A percentile compares a stretch with the other conserved stretches of the same genome.
These are phyloP conservation scores for Colletotrichum lentis DNA, from an alignment of 2,329 filamentous ascomycete species.

Conservation along the genomic window DNA sequence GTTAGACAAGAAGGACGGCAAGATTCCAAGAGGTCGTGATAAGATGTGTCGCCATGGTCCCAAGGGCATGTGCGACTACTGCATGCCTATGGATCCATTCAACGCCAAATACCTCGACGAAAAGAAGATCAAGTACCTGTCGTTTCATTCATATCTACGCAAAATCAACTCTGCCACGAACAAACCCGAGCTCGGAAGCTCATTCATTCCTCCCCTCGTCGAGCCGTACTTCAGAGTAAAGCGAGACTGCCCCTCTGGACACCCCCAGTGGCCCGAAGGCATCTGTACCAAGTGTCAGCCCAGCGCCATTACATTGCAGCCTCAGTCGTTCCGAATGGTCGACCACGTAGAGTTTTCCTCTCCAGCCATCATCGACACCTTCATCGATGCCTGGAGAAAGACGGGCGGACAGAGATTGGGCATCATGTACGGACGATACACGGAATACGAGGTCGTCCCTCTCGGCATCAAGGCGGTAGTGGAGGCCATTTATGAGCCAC, in stretches of 20 bases:
- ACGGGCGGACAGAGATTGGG: constrained; percentile 86
- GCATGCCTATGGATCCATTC: constrained; percentile 95
- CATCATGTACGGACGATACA: constrained; percentile 89
- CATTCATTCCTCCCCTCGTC: constrained; percentile 92
- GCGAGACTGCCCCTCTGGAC: constrained; percentile 88
- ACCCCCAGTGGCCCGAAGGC: constrained; percentile 91
- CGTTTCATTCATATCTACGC: constrained; percentile 91
- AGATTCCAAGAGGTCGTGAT: constrained; percentile 80
- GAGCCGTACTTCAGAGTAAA: constrained; percentile 94
- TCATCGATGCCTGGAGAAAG: constrained; percentile 90
- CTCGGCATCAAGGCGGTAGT: constrained; percentile 95
- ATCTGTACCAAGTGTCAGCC: constrained; percentile 99
- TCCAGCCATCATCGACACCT: constrained; percentile 82
- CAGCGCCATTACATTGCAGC: constrained; percentile 93
- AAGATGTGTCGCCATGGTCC: constrained; percentile 96
- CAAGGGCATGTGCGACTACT: constrained; percentile 99
- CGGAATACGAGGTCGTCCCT: constrained; percentile 91
- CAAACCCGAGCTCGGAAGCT: constrained; percentile 90
- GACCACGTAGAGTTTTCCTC: constrained; percentile 97
- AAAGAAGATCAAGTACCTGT: constrained; percentile 98
- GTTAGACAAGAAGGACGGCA: constrained; percentile 88
- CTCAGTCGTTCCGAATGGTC: constrained; percentile 94
- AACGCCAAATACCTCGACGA: constrained; percentile 87
- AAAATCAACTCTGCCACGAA: constrained; percentile 98
- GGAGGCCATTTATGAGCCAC: constrained; percentile 96